Evolutionary conservation across 1,139 yeast species (phyloP), one percentile per base, ranked within the genome.

Genomic region (Yamadazyma diddensiae): DNA sequence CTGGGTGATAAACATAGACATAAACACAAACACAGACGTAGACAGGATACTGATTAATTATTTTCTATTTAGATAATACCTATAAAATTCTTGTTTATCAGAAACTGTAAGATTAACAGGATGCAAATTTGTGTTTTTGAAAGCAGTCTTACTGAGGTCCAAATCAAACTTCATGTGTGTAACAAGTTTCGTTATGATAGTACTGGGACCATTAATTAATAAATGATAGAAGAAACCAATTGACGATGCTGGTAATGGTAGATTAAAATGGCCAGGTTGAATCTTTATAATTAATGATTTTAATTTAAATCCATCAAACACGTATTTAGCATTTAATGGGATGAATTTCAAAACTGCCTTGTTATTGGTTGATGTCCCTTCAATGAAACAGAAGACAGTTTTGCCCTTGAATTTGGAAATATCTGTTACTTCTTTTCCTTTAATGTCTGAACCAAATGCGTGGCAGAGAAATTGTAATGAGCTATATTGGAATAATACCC

Each of bases 351-450:
- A 58, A 0, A 79, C 50, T 0, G 80, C 68, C 43, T 73, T 75
- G 36, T 82, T 82, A 49, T 82, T 82, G 1, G 86, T 73, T 0
- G 86, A 65, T 0, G 88, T 79, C 0, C 88, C 88, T 49, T 83
- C 94, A 14, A 77, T 61, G 31, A 82, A 70, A 28, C 79, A 48
- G 38, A 65, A 74, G 3, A 71, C 63, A n/a, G 65, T 55, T 29
- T 65, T 64, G 10, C 53, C 50, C 19, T 53, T 51, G 12, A 61
- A 49, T 13, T 47, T 46, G 3, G 50, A 31, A 6, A 52, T 37
- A 24, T 52, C 52, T 3, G 43, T 19, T 42, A 53, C 47, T 41
- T 40, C 32, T 15, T 23, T 29, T 2, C 55, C 58, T 20, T 35
- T 38, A 6, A 31, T 42, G 17, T 33, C 24, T 41, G 68, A 60